A percentile compares a stretch with the other conserved stretches of the same genome.
phyloP scores from a whole-genome alignment of 108 stramenopile genomes.

The Cyclotella atomus region DNA sequence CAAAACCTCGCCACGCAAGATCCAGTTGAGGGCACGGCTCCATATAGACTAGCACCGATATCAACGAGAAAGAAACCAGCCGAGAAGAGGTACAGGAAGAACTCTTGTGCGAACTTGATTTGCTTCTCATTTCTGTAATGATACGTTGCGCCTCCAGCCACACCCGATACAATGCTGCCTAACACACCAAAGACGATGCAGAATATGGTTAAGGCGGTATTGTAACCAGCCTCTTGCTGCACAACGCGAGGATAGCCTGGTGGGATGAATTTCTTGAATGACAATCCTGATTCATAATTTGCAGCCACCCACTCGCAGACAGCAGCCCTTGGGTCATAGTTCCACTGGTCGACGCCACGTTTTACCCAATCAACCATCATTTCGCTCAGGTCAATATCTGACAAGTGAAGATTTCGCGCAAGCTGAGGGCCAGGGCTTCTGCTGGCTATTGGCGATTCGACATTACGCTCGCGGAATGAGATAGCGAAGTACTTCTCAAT shows the following conservation, averaged over 20 bases:
- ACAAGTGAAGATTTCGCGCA: background rate
- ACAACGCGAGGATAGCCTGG: conserved; percentile 12
- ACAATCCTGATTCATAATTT: conserved; percentile 4
- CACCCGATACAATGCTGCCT: background rate
- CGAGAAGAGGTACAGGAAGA: background rate
- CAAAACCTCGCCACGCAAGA: conserved; percentile 5
- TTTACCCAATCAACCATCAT: background rate
- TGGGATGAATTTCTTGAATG: background rate
- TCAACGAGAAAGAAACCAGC: conserved; percentile 16
- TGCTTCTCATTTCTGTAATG: background rate
- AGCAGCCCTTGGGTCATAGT: conserved; percentile 10
- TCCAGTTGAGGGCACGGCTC: background rate
- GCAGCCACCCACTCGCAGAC: conserved; percentile 29
- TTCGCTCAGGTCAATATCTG: background rate
- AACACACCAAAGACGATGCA: background rate
- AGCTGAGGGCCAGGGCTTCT: conserved; percentile 8
- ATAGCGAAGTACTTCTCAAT: conserved; percentile 6
- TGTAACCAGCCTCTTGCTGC: background rate
- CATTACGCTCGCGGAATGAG: background rate
- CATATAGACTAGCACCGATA: background rate
- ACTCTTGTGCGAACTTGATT: conserved; percentile 15
- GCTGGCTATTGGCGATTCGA: background rate
- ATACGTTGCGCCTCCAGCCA: background rate
- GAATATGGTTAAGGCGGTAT: background rate
- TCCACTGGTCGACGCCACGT: conserved; percentile 8